A percentile compares a stretch with the other conserved stretches of the same genome.
These are phyloP conservation scores for Avicennia marina DNA, from an alignment of 257 asterid genomes.

Conservation along the genomic window DNA sequence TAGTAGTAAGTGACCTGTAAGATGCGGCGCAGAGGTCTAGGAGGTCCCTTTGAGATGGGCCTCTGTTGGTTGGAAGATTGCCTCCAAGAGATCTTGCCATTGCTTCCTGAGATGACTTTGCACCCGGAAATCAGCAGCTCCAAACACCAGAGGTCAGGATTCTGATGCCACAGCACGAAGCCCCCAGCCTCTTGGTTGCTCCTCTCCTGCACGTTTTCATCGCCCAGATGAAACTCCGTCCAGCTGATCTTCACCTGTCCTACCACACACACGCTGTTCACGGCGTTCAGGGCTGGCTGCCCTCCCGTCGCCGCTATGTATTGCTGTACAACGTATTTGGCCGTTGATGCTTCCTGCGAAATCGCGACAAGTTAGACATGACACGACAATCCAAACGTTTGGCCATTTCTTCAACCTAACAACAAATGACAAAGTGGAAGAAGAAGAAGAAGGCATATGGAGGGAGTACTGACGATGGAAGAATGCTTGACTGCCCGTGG, in stretches of 20 bases:
- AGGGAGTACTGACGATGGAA: conserved; percentile 52
- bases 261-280: conserved; percentile 79
- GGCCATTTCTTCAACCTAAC: too few species aligned
- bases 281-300: conserved; percentile 41
- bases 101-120: conserved; percentile 83
- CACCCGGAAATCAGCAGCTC: conserved; percentile 78
- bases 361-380: too few species aligned
- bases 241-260: conserved; percentile 78
- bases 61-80: conserved; percentile 82
- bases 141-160: conserved; percentile 76
- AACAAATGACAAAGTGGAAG: neutral
- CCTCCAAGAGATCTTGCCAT: conserved; percentile 69
- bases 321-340: conserved; percentile 89
- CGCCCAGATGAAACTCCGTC: conserved; percentile 84
- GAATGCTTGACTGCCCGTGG: conserved; percentile 66
- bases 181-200: conserved; percentile 77
- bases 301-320: conserved; percentile 95
- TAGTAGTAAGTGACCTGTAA: conserved; percentile 68
- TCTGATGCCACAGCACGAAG: conserved; percentile 87
- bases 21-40: conserved; percentile 74
- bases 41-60: conserved; percentile 64
- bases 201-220: conserved; percentile 54
- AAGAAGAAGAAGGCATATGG: neutral
- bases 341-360: conserved; percentile 70
- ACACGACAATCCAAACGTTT: too few species aligned